phyloP scores from a whole-genome alignment of 176 grass and related monocot genomes.

The Miscanthus lutarioriparius region DNA sequence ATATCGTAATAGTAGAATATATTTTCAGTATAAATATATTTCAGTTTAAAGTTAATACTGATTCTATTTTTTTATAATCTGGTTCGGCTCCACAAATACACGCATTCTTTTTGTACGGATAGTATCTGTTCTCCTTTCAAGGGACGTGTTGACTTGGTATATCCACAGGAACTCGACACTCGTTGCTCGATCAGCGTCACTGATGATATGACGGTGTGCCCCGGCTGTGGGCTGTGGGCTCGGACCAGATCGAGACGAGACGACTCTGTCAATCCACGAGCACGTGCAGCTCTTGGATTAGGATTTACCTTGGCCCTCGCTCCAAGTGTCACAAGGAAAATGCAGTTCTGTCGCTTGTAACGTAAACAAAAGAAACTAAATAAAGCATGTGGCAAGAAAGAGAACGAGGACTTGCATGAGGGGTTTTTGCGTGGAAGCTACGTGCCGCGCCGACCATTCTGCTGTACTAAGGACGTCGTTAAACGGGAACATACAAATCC shows the following conservation, averaged over 20 bases:
- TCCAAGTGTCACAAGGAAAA: background rate
- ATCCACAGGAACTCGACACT: background rate
- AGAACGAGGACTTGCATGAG: background rate
- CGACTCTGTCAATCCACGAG: background rate
- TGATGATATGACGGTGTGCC: background rate
- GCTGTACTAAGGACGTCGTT: too few relatives aligned
- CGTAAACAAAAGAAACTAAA: background rate
- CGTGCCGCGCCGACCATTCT: background rate
- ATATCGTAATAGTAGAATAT: too few relatives aligned
- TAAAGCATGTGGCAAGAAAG: background rate
- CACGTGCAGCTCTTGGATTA: background rate
- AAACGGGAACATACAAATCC: background rate
- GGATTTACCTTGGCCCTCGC: background rate
- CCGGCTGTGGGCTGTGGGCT: background rate
- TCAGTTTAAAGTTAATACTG: too few relatives aligned
- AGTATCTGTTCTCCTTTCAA: background rate
- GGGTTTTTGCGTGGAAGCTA: background rate
- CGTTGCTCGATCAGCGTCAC: background rate
- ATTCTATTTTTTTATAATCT: too few relatives aligned
- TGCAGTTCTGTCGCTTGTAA: background rate
- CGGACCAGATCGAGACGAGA: background rate
- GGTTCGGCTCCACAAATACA: too few relatives aligned
- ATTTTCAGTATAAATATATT: too few relatives aligned
- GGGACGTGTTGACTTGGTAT: background rate
- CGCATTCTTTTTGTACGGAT: background rate